Conservation (phyloP, 805 yeast genomes). For the Metschnikowia similis region DNA sequence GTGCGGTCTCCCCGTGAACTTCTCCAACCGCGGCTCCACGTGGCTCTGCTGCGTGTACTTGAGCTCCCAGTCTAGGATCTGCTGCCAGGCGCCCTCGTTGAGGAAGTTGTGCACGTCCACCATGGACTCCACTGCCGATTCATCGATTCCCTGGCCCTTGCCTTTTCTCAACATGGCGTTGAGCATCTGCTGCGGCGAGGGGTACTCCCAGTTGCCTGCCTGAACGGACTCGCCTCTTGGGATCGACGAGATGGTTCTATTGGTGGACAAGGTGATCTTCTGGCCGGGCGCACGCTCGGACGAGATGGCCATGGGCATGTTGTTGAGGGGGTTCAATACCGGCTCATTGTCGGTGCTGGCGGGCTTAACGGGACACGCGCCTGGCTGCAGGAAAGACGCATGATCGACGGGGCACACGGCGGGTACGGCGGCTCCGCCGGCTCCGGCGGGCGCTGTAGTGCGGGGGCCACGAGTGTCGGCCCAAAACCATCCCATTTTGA, state of each 20-base stretch:
- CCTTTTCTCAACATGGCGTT: slow-evolving; percentile 97
- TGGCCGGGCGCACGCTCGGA: slow-evolving; percentile 76
- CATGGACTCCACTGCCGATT: slow-evolving; percentile 95
- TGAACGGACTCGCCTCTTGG: slow-evolving; percentile 69
- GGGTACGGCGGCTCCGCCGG: slow-evolving; percentile 1
- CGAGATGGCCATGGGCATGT: slow-evolving; percentile 77
- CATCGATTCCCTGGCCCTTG: slow-evolving; percentile 81
- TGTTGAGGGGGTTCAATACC: slow-evolving; percentile 62
- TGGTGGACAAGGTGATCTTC: slow-evolving; percentile 70
- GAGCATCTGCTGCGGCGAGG: slow-evolving; percentile 98
- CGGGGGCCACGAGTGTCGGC: slow-evolving; percentile 35
- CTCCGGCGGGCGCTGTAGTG: not conserved
- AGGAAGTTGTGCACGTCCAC: slow-evolving; percentile 94
- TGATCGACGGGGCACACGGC: slow-evolving; percentile 18
- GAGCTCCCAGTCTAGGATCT: slow-evolving; percentile 87
- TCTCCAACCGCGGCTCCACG: slow-evolving; percentile 68
- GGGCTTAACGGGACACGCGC: slow-evolving; percentile 13
- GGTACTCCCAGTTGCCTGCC: slow-evolving; percentile 94
- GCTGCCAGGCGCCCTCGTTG: slow-evolving; percentile 97
- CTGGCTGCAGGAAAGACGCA: slow-evolving; percentile 7
- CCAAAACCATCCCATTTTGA: slow-evolving; percentile 88
- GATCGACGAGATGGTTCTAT: slow-evolving; percentile 76
- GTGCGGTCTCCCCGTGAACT: slow-evolving; percentile 90
- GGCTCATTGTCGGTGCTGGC: not conserved
- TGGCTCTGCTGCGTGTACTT: slow-evolving; percentile 54